A percentile compares a stretch with the other conserved stretches of the same genome.
phyloP scores from a whole-genome alignment of 2,329 filamentous ascomycete species.

The Purpureocillium lavendulum region DNA sequence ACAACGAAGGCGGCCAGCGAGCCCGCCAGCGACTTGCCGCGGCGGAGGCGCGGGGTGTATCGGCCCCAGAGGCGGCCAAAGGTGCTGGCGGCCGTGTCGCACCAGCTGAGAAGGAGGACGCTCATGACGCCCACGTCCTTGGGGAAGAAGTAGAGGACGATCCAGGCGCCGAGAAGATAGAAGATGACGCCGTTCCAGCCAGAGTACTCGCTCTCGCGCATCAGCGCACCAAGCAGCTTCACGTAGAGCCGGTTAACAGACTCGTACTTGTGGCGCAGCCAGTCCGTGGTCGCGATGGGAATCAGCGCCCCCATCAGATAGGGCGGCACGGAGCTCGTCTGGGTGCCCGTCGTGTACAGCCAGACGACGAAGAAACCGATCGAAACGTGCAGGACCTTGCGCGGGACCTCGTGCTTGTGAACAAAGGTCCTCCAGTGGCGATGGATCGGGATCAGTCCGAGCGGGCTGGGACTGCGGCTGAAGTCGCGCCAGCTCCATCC shows the following conservation, averaged over 20 bases:
- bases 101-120: slow-evolving; percentile 90
- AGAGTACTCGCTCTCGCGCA: slow-evolving; percentile 92
- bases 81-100: slow-evolving; percentile 92
- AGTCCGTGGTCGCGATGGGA: slow-evolving; percentile 75
- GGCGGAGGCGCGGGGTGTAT: slow-evolving; percentile 77
- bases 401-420: slow-evolving; percentile 93
- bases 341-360: slow-evolving; percentile 73
- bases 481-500: slow-evolving; percentile 80
- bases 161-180: slow-evolving; percentile 87
- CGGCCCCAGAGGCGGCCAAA: slow-evolving; percentile 84
- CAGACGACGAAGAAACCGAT: slow-evolving; percentile 91
- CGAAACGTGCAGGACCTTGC: slow-evolving; percentile 87
- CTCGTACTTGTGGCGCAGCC: slow-evolving; percentile 73
- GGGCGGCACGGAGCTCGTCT: slow-evolving; percentile 71
- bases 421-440: slow-evolving; percentile 84
- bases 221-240: slow-evolving; percentile 73
- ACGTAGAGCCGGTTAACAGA: slow-evolving; percentile 85
- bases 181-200: slow-evolving; percentile 97
- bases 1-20: slow-evolving; percentile 75
- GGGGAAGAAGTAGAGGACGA: slow-evolving; percentile 76
- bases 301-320: slow-evolving; percentile 73
- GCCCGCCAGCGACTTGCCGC: slow-evolving; percentile 86
- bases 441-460: slow-evolving; percentile 93
- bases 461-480: slow-evolving; percentile 83
- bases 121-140: slow-evolving; percentile 90